Evolutionary conservation across 345 rosid genomes (phyloP), one percentile per base, ranked within the genome.

Genomic region (Sapria himalayana): DNA sequence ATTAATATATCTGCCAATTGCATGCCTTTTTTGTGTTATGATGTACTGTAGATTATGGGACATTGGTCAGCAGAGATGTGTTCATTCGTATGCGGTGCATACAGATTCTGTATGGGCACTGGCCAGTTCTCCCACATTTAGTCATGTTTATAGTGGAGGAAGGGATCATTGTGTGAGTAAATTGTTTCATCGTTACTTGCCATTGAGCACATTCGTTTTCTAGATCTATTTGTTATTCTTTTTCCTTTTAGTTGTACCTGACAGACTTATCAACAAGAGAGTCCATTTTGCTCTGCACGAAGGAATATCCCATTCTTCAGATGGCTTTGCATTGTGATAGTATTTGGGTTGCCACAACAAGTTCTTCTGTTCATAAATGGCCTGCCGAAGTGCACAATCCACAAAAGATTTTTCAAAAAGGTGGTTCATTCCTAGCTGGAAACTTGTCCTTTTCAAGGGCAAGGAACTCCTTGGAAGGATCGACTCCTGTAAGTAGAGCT

Each of bases 101-200:
- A 91, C 99, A 29, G 95, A 91, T 70, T 91, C 99, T 61, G 99
- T 91, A 38, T 91, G 99, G 99, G 92, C 99, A 18, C 95, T 91
- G 69, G 95, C 99, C 39, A 77, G 95, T 74, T 69, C 81, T 42
- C 73, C 99, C 15, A 55, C 95, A 13, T 84, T 91, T 64, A 77
- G 63, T 70, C 95, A 91, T 50, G 99, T 84, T 58, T 91, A 91
- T 56, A 91, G 99, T 37, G 99, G 99, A 33, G 99, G 99, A 49
- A 78, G 99, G 68, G 99, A 91, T 59, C 74, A 63, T 63, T 84
- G 86, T 63, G 99, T 91, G 52, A 84, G 99, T 73, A 35, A 19
- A 43, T 14, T 39, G 52, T 33, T 25, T 48, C 39, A 15, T 33
- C 20, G 21, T 19, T 15, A 36, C 38, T 9, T 36, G 43, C 42